Base-by-base conservation (phyloP, 441 rosid genomes). In the Jatropha multifida region DNA sequence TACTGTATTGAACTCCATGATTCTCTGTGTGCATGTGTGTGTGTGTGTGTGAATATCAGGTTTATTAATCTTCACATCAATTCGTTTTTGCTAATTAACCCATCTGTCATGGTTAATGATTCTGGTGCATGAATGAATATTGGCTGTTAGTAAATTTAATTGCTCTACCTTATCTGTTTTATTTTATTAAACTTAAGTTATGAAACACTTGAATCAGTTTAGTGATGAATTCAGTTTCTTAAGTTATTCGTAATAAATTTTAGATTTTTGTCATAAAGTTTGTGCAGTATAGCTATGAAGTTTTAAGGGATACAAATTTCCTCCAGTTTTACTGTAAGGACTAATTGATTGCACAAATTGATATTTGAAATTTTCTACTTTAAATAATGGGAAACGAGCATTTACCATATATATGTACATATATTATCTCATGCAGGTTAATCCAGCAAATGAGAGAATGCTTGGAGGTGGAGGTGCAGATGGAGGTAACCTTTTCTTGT, bases 391-490 rank as follows among this genome's bases (percentile, higher is more conserved):
- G 18, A 20, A 23, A 8, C 32, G 5, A 4, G 26, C 76, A 58
- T 48, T 46, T 26, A 26, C 61, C 23, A 0, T 23, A 23, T 23
- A 23, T 23, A 23, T 23, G 23, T 23, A 23, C 23, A 23, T 23
- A 23, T 23, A 23, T 23, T 12, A 7, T 54, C 51, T 66, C 65
- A 49, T 75, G 14, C 64, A 93, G 98, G 97, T 87, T 2, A 88
- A 82, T 83, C 96, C 97, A 17, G 98, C 97, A 49, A 92, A 94
- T 73, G 90, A 81, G 80, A 82, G 77, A 69, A 94, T 94, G 98
- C 85, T 94, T 71, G 97, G 98, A 72, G 98, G 98, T 70, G 96
- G 91, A 78, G 98, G 97, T 51, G 98, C 94, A 0, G 97, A 94
- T 83, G 97, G 98, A 86, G 95, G 97, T 90, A 81, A 2, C 51